A percentile compares a stretch with the other conserved stretches of the same genome.
Conservation (phyloP, 768 basidiomycete genomes). For the Rubroboletus satanas region DNA sequence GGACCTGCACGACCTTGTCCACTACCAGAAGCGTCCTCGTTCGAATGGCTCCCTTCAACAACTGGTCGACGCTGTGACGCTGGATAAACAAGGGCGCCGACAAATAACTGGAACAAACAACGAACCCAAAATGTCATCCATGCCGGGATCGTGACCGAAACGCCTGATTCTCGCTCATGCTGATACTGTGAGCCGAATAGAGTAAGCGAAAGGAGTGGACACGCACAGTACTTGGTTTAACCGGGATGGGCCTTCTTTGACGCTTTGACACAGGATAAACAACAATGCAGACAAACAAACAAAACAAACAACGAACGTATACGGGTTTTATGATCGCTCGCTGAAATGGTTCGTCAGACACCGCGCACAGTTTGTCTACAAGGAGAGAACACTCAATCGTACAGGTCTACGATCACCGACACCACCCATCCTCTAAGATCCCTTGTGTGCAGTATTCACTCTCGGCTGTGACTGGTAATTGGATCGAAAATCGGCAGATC, state of each 20-base stretch:
- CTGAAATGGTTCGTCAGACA: background rate
- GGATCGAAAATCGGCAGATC: no score
- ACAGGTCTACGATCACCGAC: rapidly evolving
- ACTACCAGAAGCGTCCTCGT: no score
- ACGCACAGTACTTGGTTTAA: no score
- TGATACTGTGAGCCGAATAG: no score
- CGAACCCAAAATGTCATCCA: background rate
- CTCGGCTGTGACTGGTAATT: background rate
- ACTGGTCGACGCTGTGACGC: background rate
- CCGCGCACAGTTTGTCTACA: background rate
- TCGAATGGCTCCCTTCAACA: background rate
- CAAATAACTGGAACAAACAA: background rate
- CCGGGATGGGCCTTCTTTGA: no score
- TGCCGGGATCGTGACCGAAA: no score
- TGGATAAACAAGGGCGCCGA: background rate
- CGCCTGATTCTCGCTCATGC: no score
- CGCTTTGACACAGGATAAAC: no score
- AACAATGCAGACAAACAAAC: background rate
- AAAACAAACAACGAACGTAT: background rate
- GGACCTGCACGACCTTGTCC: no score
- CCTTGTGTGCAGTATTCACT: background rate
- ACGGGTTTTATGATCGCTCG: no score
- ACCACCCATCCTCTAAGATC: background rate
- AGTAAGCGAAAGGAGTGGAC: no score
- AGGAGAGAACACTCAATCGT: background rate